These are phyloP conservation scores for Thalassiosira profunda DNA, from an alignment of 108 stramenopile genomes.

Conservation along the genomic window DNA sequence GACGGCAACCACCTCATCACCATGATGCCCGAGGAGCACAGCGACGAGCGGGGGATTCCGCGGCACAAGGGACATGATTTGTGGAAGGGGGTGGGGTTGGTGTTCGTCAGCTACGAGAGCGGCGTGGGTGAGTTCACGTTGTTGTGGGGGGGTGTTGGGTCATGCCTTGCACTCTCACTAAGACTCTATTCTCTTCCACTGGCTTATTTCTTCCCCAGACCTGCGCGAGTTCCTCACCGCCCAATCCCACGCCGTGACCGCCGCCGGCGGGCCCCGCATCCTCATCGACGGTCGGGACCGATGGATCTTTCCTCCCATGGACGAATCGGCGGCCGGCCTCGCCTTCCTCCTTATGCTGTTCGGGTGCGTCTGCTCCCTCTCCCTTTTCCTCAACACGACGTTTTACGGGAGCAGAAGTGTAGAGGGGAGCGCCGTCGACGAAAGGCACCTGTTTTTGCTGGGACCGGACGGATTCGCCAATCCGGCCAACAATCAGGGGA, in stretches of 20 bases:
- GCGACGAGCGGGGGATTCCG: neutral
- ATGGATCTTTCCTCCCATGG: slow-evolving; percentile 9
- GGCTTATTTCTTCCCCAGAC: neutral
- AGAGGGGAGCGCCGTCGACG: neutral
- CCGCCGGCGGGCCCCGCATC: slow-evolving; percentile 28
- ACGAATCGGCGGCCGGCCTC: slow-evolving; percentile 21
- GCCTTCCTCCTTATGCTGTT: slow-evolving; percentile 39
- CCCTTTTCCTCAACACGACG: slow-evolving; percentile 27
- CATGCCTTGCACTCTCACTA: neutral
- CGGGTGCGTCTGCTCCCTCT: slow-evolving; percentile 40
- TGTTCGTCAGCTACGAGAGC: slow-evolving; percentile 38
- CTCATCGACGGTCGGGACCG: slow-evolving; percentile 36
- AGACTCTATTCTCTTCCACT: neutral
- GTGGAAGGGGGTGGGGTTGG: slow-evolving; percentile 32
- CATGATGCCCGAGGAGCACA: slow-evolving; percentile 31
- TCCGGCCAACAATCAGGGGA: neutral
- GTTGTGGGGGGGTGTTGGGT: neutral
- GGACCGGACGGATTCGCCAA: slow-evolving; percentile 11
- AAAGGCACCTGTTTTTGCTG: slow-evolving; percentile 17
- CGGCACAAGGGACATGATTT: neutral
- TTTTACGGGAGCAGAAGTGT: neutral
- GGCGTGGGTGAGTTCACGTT: slow-evolving; percentile 27
- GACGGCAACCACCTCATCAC: slow-evolving; percentile 24
- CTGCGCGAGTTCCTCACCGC: slow-evolving; percentile 21
- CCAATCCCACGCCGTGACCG: neutral